Percentiles rank a stretch among this genome's conserved stretches.
These are phyloP conservation scores for Mallotus japonicus DNA, from an alignment of 441 rosid species.

Conservation along the genomic window DNA sequence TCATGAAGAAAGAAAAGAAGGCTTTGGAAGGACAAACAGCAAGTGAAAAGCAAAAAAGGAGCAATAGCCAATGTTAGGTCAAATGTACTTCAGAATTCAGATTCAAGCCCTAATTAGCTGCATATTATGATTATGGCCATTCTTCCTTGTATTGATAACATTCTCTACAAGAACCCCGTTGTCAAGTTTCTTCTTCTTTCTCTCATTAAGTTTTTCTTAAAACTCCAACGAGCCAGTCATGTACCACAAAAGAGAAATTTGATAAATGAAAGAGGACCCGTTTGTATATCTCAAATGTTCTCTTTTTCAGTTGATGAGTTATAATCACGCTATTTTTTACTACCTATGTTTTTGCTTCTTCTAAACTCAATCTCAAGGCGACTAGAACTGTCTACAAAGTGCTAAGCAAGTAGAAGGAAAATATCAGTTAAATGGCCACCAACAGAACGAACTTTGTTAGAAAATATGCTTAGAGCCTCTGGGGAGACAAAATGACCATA, in stretches of 20 bases:
- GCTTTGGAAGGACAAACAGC: conserved; percentile 1
- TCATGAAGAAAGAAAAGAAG: conserved; percentile 22
- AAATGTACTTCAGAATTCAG: neutral
- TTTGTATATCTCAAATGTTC: neutral
- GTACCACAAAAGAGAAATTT: neutral
- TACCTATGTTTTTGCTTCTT: neutral
- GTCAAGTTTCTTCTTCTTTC: neutral
- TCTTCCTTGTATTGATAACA: neutral
- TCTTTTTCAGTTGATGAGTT: neutral
- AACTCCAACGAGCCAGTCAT: neutral
- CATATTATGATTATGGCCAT: neutral
- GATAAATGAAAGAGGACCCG: neutral
- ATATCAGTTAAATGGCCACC: conserved; percentile 3
- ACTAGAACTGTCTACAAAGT: neutral
- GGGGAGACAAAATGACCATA: neutral
- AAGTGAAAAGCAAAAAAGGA: neutral
- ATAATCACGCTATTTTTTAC: neutral
- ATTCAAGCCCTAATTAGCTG: neutral
- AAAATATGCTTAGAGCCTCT: neutral
- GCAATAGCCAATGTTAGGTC: neutral
- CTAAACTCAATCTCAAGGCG: neutral
- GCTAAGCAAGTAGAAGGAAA: neutral
- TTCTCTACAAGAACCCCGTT: neutral
- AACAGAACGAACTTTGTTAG: conserved; percentile 1
- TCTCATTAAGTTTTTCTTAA: neutral